Base-by-base conservation (phyloP, 2,329 filamentous ascomycete genomes). In the Clarireedia paspali region DNA sequence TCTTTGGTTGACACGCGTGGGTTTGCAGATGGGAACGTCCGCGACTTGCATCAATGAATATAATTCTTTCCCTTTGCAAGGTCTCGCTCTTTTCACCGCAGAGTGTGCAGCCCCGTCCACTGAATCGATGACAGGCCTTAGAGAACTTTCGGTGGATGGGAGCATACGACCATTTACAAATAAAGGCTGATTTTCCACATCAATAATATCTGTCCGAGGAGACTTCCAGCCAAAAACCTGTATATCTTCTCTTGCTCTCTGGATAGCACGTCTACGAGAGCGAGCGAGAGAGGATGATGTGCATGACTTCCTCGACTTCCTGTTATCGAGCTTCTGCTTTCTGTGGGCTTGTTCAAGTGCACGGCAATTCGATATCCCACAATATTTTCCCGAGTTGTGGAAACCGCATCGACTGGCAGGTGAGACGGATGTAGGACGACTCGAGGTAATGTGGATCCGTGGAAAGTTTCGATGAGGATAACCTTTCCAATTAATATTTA, bases 401-500 rank as follows among this genome's bases (percentile, higher is more conserved):
- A 45, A 49, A 23, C 20, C 12, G 17, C 52, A 50, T 17, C 26
- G 52, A 26, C 24, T 23, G 45, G n/a, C 6, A 3, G 38, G 15
- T 6, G 10, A 38, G 20, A 17, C 27, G 10, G 57, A 56, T 15
- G 50, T 40, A 15, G 50, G 54, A 45, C 46, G 56, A 26, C 56
- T 54, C 39, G 64, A 63, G 5, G 62, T 55, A 42, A 60, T 57
- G 54, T 59, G 58, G 27, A 66, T 63, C 44, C 60, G 59, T 49
- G 66, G 66, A 20, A 66, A 50, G 38, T 53, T 57, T 57, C 56
- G 59, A 58, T 66, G 63, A 57, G 66, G 67, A 59, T 53, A 62
- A 24, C 66, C 64, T 48, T 62, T 67, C 66, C 66, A 68, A 59
- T 64, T 59, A 5, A 67, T 59, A 46, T 65, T 62, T 60, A 57